Conservation (phyloP, 2,329 filamentous ascomycete genomes). For the Niveomyces coronatus region DNA sequence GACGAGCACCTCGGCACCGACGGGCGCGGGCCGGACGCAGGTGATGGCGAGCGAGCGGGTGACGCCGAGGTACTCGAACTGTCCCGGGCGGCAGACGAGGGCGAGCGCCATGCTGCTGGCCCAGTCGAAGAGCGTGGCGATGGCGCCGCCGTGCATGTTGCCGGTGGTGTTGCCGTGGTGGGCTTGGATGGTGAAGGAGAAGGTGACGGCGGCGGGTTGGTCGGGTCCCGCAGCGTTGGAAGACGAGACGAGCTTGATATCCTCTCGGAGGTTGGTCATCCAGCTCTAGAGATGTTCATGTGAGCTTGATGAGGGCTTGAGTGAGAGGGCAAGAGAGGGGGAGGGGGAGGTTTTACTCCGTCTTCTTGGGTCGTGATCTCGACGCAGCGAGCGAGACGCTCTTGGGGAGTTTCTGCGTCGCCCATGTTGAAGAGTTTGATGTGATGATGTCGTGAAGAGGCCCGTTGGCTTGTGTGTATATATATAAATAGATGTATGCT, state of each 20-base stretch:
- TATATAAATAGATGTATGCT: no score
- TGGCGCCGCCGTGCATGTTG: constrained; percentile 53
- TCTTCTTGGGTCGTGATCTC: no score
- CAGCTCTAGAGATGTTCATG: constrained; percentile 33
- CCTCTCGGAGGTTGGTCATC: constrained; percentile 30
- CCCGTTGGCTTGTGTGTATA: no score
- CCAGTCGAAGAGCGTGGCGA: constrained; percentile 57
- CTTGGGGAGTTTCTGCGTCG: no score
- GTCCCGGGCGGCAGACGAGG: constrained; percentile 46
- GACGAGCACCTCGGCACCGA: constrained; percentile 40
- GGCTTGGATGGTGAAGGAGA: constrained; percentile 38
- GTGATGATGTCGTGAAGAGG: no score
- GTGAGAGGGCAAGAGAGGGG: not conserved
- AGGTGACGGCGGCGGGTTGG: constrained; percentile 31
- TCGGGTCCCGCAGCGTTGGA: constrained; percentile 23
- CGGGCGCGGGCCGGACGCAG: constrained; percentile 52
- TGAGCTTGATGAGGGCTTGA: no score
- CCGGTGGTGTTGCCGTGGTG: constrained; percentile 42
- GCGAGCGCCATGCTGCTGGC: constrained; percentile 50
- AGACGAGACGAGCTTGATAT: constrained; percentile 31
- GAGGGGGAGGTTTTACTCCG: not conserved
- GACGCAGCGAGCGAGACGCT: no score
- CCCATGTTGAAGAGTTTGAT: no score
- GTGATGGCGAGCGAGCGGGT: constrained; percentile 56
- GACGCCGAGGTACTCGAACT: constrained; percentile 53